phyloP scores from a whole-genome alignment of 225 moss, liverwort and hornwort species.

The Ulota crispa region DNA sequence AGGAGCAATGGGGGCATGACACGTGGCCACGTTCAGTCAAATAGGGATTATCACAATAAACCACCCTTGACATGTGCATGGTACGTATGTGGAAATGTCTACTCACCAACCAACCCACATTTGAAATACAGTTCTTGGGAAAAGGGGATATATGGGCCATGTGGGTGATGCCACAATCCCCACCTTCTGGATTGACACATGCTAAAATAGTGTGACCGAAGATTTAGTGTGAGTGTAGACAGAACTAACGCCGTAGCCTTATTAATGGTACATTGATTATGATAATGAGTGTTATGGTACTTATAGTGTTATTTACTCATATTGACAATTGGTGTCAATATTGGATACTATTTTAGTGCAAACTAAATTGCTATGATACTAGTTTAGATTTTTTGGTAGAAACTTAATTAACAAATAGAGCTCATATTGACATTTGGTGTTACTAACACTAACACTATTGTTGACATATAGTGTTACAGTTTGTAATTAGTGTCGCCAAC shows the following conservation, averaged over 20 bases:
- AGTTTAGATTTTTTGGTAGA: no score
- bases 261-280: no score
- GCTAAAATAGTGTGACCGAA: neutral
- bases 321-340: no score
- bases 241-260: neutral
- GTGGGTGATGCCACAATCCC: slow-evolving; percentile 14
- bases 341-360: no score
- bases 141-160: slow-evolving; percentile 26
- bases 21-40: neutral
- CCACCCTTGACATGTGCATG: slow-evolving; percentile 9
- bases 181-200: slow-evolving; percentile 23
- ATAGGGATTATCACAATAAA: slow-evolving; percentile 20
- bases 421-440: no score
- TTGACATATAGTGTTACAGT: no score
- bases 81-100: slow-evolving; percentile 17
- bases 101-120: slow-evolving; percentile 29
- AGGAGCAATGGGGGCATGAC: slow-evolving; percentile 53
- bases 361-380: no score
- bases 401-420: no score
- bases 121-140: slow-evolving; percentile 5
- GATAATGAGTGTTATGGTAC: no score
- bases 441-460: no score
- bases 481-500: no score
- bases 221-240: slow-evolving; percentile 39
- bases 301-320: no score